Evolutionary conservation across 2,329 filamentous ascomycete genomes (phyloP).

Genomic region (Aureobasidium namibiae): DNA sequence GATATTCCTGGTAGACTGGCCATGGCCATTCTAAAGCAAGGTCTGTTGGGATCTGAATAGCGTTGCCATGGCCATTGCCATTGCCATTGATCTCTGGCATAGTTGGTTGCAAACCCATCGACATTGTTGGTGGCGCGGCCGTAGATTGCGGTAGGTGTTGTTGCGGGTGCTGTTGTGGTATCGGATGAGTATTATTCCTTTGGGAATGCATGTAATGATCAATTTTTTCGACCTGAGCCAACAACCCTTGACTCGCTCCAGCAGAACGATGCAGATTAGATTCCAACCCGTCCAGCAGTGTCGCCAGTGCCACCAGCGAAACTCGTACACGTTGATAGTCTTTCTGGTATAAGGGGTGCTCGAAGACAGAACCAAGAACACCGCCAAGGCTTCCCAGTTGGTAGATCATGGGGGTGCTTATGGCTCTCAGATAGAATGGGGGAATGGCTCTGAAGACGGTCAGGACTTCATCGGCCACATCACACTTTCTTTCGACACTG

Average conservation of each 20-base stretch:
- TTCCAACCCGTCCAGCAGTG: slow-evolving; percentile 39
- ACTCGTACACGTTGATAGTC: slow-evolving; percentile 35
- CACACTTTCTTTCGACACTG: slow-evolving; percentile 36
- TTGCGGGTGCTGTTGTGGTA: not conserved
- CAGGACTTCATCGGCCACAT: slow-evolving; percentile 38
- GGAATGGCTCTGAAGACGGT: slow-evolving; percentile 37
- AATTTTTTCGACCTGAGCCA: slow-evolving; percentile 35
- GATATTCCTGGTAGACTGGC: slow-evolving; percentile 3
- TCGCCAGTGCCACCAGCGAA: slow-evolving; percentile 38
- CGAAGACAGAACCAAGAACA: slow-evolving; percentile 42
- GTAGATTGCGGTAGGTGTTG: too few species aligned
- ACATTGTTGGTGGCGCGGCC: not conserved
- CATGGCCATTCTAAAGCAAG: slow-evolving; percentile 1
- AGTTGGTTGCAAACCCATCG: not conserved
- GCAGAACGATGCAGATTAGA: slow-evolving; percentile 32
- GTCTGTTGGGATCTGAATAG: not conserved
- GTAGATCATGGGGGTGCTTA: slow-evolving; percentile 42
- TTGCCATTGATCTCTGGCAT: not conserved
- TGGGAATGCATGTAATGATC: slow-evolving; percentile 36
- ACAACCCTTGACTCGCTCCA: slow-evolving; percentile 32
- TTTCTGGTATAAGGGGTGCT: slow-evolving; percentile 33
- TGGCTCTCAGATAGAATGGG: slow-evolving; percentile 38
- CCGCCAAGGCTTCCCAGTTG: slow-evolving; percentile 43
- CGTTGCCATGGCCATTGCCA: not conserved
- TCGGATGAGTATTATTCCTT: slow-evolving; percentile 19